A percentile compares a stretch with the other conserved stretches of the same genome.
phyloP scores from a whole-genome alignment of 1,284 basidiomycete species.

The Vanrija sp. region DNA sequence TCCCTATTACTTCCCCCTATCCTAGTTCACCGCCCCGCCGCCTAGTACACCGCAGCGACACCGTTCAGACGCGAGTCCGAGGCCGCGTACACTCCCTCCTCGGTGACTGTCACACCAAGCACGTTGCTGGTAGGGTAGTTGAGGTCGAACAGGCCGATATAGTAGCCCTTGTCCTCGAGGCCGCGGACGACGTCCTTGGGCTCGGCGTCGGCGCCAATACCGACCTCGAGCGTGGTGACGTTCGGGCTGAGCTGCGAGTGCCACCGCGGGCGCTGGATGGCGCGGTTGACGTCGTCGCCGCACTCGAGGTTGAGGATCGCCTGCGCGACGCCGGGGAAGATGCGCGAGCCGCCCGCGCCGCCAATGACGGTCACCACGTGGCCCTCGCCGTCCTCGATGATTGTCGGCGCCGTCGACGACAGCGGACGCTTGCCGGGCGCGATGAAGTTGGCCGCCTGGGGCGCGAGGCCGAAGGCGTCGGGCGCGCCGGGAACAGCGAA shows the following conservation, averaged over 20 bases:
- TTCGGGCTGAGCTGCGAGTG: conserved; percentile 83
- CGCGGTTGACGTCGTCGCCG: conserved; percentile 71
- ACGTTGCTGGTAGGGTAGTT: conserved; percentile 50
- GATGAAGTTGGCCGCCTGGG: conserved; percentile 86
- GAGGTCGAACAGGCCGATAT: conserved; percentile 55
- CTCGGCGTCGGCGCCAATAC: conserved; percentile 50
- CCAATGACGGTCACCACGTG: conserved; percentile 70
- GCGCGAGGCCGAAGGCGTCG: conserved; percentile 76
- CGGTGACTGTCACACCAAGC: conserved; percentile 61
- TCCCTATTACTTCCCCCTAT: too few species aligned
- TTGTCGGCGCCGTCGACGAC: conserved; percentile 74
- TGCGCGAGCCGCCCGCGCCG: conserved; percentile 80
- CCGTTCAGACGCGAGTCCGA: conserved; percentile 45
- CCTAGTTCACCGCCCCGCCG: too few species aligned
- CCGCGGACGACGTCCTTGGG: conserved; percentile 56
- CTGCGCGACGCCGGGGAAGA: conserved; percentile 75
- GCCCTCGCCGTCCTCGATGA: conserved; percentile 70
- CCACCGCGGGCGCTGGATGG: conserved; percentile 81
- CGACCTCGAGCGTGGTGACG: conserved; percentile 59
- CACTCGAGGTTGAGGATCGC: conserved; percentile 75
- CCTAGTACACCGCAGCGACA: conserved; percentile 40
- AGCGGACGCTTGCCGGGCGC: conserved; percentile 75
- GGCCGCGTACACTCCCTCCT: conserved; percentile 49
- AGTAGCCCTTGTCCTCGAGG: conserved; percentile 64
- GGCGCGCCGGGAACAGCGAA: conserved; percentile 76